These are phyloP conservation scores for Suillus bovinus DNA, from an alignment of 768 basidiomycete genomes.

Conservation along the genomic window DNA sequence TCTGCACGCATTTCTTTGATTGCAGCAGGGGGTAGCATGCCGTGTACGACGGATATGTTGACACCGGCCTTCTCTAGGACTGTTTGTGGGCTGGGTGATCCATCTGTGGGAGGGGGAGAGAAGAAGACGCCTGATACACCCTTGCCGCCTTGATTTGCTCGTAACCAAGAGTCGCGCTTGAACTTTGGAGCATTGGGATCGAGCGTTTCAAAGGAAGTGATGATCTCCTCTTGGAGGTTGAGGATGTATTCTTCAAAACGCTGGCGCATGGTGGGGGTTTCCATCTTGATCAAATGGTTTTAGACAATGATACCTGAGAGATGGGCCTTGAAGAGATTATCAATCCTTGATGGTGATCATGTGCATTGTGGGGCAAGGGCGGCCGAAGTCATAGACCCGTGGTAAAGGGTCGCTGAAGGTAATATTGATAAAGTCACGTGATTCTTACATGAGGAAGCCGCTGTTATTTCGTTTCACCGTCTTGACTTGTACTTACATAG, in stretches of 20 bases:
- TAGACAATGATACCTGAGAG: neutral
- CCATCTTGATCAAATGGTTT: slow-evolving; percentile 14
- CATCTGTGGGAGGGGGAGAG: slow-evolving; percentile 31
- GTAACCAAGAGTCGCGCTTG: slow-evolving; percentile 80
- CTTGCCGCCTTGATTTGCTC: slow-evolving; percentile 57
- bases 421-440: slow-evolving; percentile 28
- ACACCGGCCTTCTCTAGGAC: slow-evolving; percentile 95
- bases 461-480: neutral
- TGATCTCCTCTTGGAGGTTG: slow-evolving; percentile 77
- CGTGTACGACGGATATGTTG: slow-evolving; percentile 91
- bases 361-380: too few relatives aligned
- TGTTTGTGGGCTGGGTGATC: slow-evolving; percentile 40
- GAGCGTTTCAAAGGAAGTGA: slow-evolving; percentile 71
- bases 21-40: slow-evolving; percentile 82
- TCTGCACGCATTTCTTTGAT: slow-evolving; percentile 95
- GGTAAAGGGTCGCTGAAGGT: neutral
- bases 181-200: slow-evolving; percentile 73
- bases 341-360: too few relatives aligned
- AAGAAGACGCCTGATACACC: slow-evolving; percentile 86
- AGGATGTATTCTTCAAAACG: slow-evolving; percentile 78
- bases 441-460: neutral
- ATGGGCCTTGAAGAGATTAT: neutral
- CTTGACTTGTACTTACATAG: neutral
- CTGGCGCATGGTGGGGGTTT: slow-evolving; percentile 57
- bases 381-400: too few relatives aligned